Evolutionary conservation across 2,329 filamentous ascomycete species (phyloP), one percentile per base, ranked within the genome.

Genomic region (Coniochaeta sp.): DNA sequence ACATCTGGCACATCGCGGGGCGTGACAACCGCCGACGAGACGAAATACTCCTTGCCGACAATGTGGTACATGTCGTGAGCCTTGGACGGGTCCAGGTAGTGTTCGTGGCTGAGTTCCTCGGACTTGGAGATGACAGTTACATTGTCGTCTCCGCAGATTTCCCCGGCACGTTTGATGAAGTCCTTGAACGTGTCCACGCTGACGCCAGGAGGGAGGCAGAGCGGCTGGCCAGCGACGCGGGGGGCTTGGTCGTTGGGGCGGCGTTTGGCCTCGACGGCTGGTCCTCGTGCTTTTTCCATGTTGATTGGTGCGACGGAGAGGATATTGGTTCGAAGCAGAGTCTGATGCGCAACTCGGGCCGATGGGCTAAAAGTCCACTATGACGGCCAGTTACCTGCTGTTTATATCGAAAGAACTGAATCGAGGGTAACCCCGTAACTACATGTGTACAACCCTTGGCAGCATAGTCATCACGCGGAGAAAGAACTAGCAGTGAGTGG

Each of bases 31-130:
- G 69, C 69, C 9, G 67, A 71, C 50, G 64, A 63, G 32, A 76
- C 63, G 50, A 77, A 69, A 48, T 71, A 68, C 6, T 71, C 67
- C 52, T 71, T 65, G 16, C 71, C 67, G 30, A 70, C 55, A 26
- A 77, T 55, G 51, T 70, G 58, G 55, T 66, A 65, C 58, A 66
- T 65, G 49, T 72, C 68, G 53, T 72, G 69, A 1, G 60, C 60
- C 47, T 66, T 59, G 50, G 55, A 51, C 5, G 55, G 62, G 22
- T 65, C 58, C 13, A 61, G 50, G 32, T 67, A 66, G 26, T 58
- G 54, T 5, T 57, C 57, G 7, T 66, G 56, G 5, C 53, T 28
- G 1, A 65, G 53, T 20, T 35, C 30, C 31, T 49, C 48, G 30
- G 28, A 10, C 8, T 38, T 60, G 28, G 33, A 57, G 27, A 64